phyloP scores from a whole-genome alignment of 129 eudicot genomes.

The Saposhnikovia divaricata region DNA sequence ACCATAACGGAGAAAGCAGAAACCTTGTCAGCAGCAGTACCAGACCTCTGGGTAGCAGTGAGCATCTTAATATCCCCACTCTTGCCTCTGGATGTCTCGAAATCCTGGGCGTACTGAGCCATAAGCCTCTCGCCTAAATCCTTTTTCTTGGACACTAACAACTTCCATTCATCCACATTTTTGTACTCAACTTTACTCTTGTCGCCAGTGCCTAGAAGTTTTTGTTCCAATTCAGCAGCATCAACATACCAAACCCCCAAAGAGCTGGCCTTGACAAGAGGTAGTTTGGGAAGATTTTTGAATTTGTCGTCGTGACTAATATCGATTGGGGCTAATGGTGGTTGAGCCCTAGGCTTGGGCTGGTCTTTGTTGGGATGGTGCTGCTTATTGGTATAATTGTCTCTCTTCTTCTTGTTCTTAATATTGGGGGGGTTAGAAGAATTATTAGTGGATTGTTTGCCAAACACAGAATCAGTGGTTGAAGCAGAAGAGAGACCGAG shows the following conservation, averaged over 20 bases:
- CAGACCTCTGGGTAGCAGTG: slow-evolving; percentile 85
- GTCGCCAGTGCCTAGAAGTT: slow-evolving; percentile 22
- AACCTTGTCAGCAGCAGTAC: slow-evolving; percentile 91
- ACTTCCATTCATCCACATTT: slow-evolving; percentile 70
- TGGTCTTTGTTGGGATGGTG: neutral
- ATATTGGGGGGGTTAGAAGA: neutral
- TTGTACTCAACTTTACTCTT: slow-evolving; percentile 29
- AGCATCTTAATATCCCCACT: slow-evolving; percentile 96
- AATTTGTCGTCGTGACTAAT: slow-evolving; percentile 24
- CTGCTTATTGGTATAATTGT: neutral
- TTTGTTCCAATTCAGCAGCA: slow-evolving; percentile 51
- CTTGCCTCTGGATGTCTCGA: slow-evolving; percentile 63
- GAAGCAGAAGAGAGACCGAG: slow-evolving; percentile 71
- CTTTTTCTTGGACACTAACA: slow-evolving; percentile 70
- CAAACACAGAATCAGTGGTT: slow-evolving; percentile 43
- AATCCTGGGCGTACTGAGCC: slow-evolving; percentile 70
- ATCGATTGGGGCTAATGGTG: neutral
- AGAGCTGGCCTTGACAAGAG: slow-evolving; percentile 62
- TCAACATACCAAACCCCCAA: slow-evolving; percentile 70
- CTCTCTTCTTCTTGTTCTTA: neutral
- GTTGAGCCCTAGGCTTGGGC: slow-evolving; percentile 11
- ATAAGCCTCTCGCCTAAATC: slow-evolving; percentile 81
- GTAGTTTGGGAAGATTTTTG: slow-evolving; percentile 70
- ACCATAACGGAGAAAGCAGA: slow-evolving; percentile 87
- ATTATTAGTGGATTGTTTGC: slow-evolving; percentile 11